Percentiles rank a stretch among this genome's conserved stretches.
phyloP scores from a whole-genome alignment of 163 green algal species.

The Chlamydomonas reinhardtii region DNA sequence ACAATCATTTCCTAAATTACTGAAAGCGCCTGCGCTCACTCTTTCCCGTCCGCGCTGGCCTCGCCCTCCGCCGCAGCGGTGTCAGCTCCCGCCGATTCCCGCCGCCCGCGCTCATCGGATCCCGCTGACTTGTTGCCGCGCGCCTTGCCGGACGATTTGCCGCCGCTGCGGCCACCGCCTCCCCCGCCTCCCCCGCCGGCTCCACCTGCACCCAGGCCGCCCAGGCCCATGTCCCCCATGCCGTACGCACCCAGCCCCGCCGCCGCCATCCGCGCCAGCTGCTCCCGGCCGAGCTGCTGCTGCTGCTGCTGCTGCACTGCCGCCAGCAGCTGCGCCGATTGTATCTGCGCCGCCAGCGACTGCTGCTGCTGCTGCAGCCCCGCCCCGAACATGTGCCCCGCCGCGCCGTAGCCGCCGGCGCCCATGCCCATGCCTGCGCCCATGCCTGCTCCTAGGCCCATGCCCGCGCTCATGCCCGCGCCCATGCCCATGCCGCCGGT shows the following conservation, averaged over 20 bases:
- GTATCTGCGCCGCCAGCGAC: constrained; percentile 24
- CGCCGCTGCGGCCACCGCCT: neutral
- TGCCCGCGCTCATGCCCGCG: neutral
- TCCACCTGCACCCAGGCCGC: neutral
- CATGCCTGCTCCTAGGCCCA: neutral
- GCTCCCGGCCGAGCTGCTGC: neutral
- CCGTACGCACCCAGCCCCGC: neutral
- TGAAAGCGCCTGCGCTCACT: no score
- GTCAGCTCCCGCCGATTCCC: no score
- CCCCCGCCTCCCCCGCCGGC: no score
- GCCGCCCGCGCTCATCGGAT: no score
- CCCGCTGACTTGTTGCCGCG: no score
- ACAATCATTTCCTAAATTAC: no score
- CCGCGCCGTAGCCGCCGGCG: neutral
- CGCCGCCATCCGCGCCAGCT: constrained; percentile 8
- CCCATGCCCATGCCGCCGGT: neutral
- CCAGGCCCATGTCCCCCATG: no score
- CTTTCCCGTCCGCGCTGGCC: no score
- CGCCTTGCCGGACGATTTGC: neutral
- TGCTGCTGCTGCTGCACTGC: neutral
- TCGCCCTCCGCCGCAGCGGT: no score
- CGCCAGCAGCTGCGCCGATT: constrained; percentile 13
- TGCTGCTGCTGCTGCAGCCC: constrained; percentile 13
- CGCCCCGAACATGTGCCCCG: neutral
- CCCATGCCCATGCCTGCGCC: neutral